Percentiles rank a stretch among this genome's conserved stretches.
These are phyloP conservation scores for Sicyos baderoa DNA, from an alignment of 306 rosid genomes.

Conservation along the genomic window DNA sequence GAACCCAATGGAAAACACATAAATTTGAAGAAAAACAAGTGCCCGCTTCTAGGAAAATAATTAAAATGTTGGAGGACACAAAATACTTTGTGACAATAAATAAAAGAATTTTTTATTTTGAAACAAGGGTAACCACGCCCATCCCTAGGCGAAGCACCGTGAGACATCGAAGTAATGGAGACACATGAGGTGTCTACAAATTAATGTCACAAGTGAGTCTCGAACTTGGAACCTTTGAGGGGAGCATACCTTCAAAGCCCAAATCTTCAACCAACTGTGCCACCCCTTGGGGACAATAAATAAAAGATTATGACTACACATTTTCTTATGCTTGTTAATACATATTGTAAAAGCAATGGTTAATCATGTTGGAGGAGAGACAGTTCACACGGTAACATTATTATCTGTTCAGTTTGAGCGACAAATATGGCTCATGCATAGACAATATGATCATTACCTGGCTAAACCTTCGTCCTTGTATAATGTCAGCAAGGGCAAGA, in stretches of 20 bases:
- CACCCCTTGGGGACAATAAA: no score
- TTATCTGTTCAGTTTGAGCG: background rate
- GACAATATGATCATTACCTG: slow-evolving; percentile 40
- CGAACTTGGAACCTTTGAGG: no score
- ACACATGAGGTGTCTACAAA: no score
- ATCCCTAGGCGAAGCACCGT: no score
- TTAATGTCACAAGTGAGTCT: no score
- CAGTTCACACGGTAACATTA: background rate
- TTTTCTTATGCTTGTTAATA: background rate
- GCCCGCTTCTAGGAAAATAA: background rate
- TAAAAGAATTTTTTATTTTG: no score
- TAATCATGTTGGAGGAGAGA: slow-evolving; percentile 5
- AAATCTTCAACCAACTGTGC: no score
- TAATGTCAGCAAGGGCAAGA: slow-evolving; percentile 83
- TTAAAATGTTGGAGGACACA: background rate
- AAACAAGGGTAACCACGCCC: no score
- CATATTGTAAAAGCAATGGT: background rate
- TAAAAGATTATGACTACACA: background rate
- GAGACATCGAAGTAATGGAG: no score
- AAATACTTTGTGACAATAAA: background rate
- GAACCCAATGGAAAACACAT: background rate
- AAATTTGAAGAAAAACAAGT: background rate
- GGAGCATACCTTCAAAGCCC: no score
- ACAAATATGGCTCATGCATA: background rate
- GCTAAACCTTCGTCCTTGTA: slow-evolving; percentile 76